These are phyloP conservation scores for Alternaria infectoria DNA, from an alignment of 2,329 filamentous ascomycete species.

Conservation along the genomic window DNA sequence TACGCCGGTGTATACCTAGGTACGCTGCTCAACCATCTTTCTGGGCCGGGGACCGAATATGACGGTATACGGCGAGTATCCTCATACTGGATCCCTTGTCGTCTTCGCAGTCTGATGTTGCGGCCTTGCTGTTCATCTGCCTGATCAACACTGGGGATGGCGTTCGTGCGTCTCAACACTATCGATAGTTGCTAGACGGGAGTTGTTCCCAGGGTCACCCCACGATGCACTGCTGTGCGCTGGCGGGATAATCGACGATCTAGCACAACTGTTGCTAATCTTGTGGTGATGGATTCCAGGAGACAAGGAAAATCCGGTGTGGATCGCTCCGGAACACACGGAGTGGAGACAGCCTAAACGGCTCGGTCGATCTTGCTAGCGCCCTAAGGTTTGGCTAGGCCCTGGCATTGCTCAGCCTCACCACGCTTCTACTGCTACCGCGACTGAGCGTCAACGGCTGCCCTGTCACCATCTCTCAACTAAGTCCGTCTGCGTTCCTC, in stretches of 20 bases:
- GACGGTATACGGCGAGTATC: neutral
- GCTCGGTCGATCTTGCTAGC: conserved; percentile 14
- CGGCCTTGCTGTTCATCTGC: neutral
- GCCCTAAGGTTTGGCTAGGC: conserved; percentile 1
- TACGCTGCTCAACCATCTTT: neutral
- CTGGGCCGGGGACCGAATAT: neutral
- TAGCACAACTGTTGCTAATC: neutral
- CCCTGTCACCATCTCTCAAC: neutral
- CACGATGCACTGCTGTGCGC: neutral
- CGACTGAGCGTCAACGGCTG: conserved; percentile 1
- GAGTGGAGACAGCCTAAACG: conserved; percentile 7
- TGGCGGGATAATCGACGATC: neutral
- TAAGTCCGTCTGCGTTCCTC: neutral
- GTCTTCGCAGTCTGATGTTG: neutral
- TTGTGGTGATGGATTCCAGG: neutral
- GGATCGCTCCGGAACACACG: conserved; percentile 1
- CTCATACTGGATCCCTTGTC: neutral
- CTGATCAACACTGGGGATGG: neutral
- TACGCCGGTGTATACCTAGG: neutral
- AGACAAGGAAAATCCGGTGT: neutral
- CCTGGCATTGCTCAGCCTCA: conserved; percentile 8
- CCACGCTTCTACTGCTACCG: neutral
- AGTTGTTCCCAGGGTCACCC: neutral
- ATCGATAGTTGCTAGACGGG: neutral
- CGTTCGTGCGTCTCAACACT: neutral